Evolutionary conservation across 768 basidiomycete genomes (phyloP).

Genomic region (Lactifluus hygrophoroides): DNA sequence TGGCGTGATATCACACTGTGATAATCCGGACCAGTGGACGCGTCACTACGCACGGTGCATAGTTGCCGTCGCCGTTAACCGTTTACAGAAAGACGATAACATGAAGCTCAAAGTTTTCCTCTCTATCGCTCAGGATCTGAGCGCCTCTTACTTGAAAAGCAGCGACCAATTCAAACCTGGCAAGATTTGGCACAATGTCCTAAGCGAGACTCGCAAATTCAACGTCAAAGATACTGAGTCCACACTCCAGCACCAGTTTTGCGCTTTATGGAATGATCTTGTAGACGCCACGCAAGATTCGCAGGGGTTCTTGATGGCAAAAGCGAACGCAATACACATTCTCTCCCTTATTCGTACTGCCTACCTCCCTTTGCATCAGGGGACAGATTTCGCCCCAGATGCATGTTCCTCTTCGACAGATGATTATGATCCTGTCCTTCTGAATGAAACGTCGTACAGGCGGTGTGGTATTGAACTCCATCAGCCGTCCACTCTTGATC

Average conservation of each 20-base stretch:
- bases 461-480: too few relatives aligned
- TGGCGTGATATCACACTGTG: not conserved
- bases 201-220: not conserved
- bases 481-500: too few relatives aligned
- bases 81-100: not conserved
- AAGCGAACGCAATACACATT: not conserved
- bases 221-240: not conserved
- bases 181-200: not conserved
- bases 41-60: constrained; percentile 1
- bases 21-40: not conserved
- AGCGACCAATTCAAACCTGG: not conserved
- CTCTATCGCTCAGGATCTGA: not conserved
- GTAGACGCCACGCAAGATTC: not conserved
- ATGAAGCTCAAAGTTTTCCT: not conserved
- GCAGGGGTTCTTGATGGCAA: not conserved
- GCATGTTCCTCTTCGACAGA: too few relatives aligned
- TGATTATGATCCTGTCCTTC: too few relatives aligned
- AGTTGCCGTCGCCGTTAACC: not conserved
- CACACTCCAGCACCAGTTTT: not conserved
- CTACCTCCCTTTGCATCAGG: not conserved
- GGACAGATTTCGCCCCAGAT: too few relatives aligned
- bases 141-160: not conserved
- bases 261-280: constrained; percentile 3
- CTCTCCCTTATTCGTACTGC: not conserved
- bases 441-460: too few relatives aligned